Conservation (phyloP, 352 stramenopile species). For the Phytopythium kandeliae region DNA sequence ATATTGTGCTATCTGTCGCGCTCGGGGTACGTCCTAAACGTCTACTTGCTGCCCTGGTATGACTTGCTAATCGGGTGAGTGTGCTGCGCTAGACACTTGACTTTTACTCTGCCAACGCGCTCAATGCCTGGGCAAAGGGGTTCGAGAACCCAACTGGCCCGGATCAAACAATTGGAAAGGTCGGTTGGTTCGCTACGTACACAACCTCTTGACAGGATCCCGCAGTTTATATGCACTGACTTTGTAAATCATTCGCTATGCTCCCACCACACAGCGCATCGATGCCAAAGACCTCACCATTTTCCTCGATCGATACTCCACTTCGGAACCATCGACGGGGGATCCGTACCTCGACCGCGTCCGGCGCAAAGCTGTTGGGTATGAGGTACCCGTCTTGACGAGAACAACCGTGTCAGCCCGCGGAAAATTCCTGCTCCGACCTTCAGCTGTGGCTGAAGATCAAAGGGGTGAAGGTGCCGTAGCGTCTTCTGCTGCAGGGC, state of each 20-base stretch:
- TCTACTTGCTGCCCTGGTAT: not conserved
- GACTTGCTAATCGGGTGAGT: too few species aligned
- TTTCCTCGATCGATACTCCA: slow-evolving; percentile 80
- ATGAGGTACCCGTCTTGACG: slow-evolving; percentile 74
- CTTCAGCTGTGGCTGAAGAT: slow-evolving; percentile 11
- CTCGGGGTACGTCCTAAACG: slow-evolving; percentile 46
- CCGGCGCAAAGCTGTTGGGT: slow-evolving; percentile 69
- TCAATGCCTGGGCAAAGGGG: slow-evolving; percentile 43
- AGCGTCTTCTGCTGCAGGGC: not conserved
- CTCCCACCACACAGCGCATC: slow-evolving; percentile 22
- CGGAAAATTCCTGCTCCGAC: slow-evolving; percentile 42
- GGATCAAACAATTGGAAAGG: slow-evolving; percentile 52
- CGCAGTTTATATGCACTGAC: too few species aligned
- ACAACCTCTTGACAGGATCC: too few species aligned
- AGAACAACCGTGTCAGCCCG: slow-evolving; percentile 63
- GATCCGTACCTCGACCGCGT: slow-evolving; percentile 18
- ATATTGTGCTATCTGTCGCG: slow-evolving; percentile 80
- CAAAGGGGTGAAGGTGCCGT: not conserved
- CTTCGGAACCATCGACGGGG: slow-evolving; percentile 28
- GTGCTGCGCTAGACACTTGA: slow-evolving; percentile 46
- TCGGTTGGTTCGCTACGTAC: slow-evolving; percentile 7
- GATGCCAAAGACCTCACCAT: slow-evolving; percentile 79
- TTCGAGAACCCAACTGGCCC: slow-evolving; percentile 60
- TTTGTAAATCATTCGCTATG: slow-evolving; percentile 1
- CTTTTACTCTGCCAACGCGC: slow-evolving; percentile 65